Evolutionary conservation across 768 basidiomycete genomes (phyloP).

Genomic region (Amanita exitialis): DNA sequence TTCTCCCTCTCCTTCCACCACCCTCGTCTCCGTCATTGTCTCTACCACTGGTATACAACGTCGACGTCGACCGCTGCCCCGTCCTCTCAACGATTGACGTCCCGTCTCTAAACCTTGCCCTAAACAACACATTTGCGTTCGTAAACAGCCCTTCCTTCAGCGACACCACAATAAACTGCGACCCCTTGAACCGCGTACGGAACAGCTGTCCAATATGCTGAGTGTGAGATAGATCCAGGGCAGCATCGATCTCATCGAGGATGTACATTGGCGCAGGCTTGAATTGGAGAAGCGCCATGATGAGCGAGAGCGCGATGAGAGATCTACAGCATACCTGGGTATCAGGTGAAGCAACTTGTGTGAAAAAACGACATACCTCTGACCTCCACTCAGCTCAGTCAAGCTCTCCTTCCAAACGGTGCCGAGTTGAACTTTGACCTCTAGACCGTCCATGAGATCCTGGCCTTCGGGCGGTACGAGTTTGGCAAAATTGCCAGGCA

Average conservation of each 20-base stretch:
- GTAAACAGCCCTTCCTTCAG: slow-evolving; percentile 96
- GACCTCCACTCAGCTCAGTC: slow-evolving; percentile 95
- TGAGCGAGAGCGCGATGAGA: slow-evolving; percentile 92
- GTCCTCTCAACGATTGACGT: slow-evolving; percentile 86
- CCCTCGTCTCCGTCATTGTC: slow-evolving; percentile 22
- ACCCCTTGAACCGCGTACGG: slow-evolving; percentile 92
- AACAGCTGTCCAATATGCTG: slow-evolving; percentile 99
- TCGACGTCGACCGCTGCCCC: slow-evolving; percentile 49
- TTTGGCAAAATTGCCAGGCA: slow-evolving; percentile 96
- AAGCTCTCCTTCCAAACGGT: slow-evolving; percentile 96
- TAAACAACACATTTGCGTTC: slow-evolving; percentile 94
- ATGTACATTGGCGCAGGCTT: slow-evolving; percentile 99
- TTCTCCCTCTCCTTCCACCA: slow-evolving; percentile 13
- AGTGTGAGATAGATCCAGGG: slow-evolving; percentile 90
- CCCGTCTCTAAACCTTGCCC: slow-evolving; percentile 87
- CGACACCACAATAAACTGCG: slow-evolving; percentile 96
- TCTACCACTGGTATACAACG: slow-evolving; percentile 27
- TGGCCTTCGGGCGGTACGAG: slow-evolving; percentile 88
- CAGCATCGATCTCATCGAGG: slow-evolving; percentile 97
- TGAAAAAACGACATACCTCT: slow-evolving; percentile 44
- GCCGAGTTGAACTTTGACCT: slow-evolving; percentile 94
- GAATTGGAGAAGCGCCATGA: slow-evolving; percentile 99
- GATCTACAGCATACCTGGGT: slow-evolving; percentile 60
- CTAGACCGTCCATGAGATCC: slow-evolving; percentile 90
- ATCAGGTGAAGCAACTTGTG: neutral